Conservation (phyloP, 257 asterid genomes). For the Ilex asprella region DNA sequence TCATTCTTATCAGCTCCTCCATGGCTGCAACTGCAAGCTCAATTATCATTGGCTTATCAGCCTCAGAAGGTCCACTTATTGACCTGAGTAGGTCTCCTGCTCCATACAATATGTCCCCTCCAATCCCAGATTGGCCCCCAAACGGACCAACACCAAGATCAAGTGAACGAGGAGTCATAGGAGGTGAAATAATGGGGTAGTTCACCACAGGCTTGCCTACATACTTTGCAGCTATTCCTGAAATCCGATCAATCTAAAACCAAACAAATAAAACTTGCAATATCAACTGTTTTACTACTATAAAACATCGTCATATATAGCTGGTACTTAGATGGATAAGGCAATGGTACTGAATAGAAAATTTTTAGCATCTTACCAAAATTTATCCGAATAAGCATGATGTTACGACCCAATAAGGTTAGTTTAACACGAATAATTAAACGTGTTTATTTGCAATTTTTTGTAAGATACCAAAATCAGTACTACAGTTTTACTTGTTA, state of each 20-base stretch:
- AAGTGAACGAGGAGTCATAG: background rate
- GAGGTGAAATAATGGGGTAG: background rate
- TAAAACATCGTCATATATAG: background rate
- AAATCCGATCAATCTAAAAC: slow-evolving; percentile 5
- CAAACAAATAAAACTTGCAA: background rate
- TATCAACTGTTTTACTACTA: background rate
- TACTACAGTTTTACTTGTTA: too few species aligned
- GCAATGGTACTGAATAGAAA: background rate
- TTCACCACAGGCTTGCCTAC: background rate
- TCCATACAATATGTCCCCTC: background rate
- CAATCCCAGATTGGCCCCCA: background rate
- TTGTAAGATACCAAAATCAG: too few species aligned
- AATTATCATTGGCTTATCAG: slow-evolving; percentile 13
- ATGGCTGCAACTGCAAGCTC: slow-evolving; percentile 26
- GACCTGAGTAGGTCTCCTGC: background rate
- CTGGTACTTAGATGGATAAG: background rate
- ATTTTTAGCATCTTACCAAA: background rate
- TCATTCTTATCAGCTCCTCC: slow-evolving; percentile 37
- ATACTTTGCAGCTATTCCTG: background rate
- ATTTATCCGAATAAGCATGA: too few species aligned
- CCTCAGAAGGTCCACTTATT: background rate
- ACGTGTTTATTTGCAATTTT: too few species aligned
- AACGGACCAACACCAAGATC: background rate
- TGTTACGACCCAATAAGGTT: background rate
- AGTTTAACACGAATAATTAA: background rate